These are phyloP conservation scores for Cicer chorassanicum DNA, from an alignment of 306 rosid genomes.

Conservation along the genomic window DNA sequence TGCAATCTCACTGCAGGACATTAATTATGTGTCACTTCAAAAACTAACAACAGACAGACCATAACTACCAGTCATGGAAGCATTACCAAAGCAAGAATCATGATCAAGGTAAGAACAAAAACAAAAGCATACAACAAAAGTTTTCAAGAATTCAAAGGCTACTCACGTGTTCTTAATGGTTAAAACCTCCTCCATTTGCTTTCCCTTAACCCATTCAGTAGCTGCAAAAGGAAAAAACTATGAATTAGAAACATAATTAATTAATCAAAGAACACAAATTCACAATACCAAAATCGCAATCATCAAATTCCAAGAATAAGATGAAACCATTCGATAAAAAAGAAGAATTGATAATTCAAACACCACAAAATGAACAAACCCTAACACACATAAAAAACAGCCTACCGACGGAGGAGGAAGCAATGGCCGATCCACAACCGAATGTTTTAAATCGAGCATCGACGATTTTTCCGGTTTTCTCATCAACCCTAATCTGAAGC, in stretches of 20 bases:
- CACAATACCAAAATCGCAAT: not conserved
- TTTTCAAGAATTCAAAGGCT: not conserved
- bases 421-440: constrained; percentile 98
- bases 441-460: constrained; percentile 97
- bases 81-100: constrained; percentile 1
- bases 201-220: constrained; percentile 97
- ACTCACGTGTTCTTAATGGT: constrained; percentile 85
- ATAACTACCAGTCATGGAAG: constrained; percentile 9
- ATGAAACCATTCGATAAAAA: not conserved
- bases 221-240: constrained; percentile 59
- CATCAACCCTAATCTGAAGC: constrained; percentile 92
- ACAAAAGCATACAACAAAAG: constrained; percentile 5
- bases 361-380: constrained; percentile 5
- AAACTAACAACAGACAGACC: not conserved
- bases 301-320: not conserved
- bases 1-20: constrained; percentile 81
- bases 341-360: not conserved
- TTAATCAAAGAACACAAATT: not conserved
- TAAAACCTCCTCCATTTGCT: constrained; percentile 86
- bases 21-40: constrained; percentile 25
- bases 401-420: constrained; percentile 92
- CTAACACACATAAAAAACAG: not conserved
- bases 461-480: constrained; percentile 76
- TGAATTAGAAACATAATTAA: constrained; percentile 39
- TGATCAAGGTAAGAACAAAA: constrained; percentile 1